These are phyloP conservation scores for Aureobasidium sp. DNA, from an alignment of 2,329 filamentous ascomycete genomes.

Conservation along the genomic window DNA sequence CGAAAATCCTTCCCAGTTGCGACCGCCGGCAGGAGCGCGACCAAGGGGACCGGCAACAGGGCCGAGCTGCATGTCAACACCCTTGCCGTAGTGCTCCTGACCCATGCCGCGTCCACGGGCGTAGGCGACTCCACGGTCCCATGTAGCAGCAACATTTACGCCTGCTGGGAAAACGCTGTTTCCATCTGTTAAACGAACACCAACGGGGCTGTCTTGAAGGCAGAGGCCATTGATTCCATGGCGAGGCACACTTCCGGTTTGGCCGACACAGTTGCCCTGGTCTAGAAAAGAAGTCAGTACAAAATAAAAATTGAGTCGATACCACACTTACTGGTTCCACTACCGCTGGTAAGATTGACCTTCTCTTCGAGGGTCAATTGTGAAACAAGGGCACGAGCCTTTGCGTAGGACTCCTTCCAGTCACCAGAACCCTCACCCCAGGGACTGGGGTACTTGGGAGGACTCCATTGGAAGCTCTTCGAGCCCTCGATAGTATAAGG, in stretches of 20 bases:
- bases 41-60: slow-evolving; percentile 38
- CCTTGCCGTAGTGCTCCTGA: slow-evolving; percentile 26
- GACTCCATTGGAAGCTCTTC: slow-evolving; percentile 20
- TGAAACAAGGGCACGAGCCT: slow-evolving; percentile 25
- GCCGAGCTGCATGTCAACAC: slow-evolving; percentile 36
- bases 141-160: slow-evolving; percentile 28
- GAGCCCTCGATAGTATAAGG: slow-evolving; percentile 21
- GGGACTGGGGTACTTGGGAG: slow-evolving; percentile 22
- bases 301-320: not conserved
- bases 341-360: slow-evolving; percentile 27
- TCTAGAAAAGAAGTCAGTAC: not conserved
- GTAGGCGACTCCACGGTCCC: slow-evolving; percentile 37
- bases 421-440: slow-evolving; percentile 21
- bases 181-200: slow-evolving; percentile 20
- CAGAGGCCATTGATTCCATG: slow-evolving; percentile 31
- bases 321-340: slow-evolving; percentile 11
- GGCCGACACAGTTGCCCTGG: slow-evolving; percentile 25
- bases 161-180: slow-evolving; percentile 29
- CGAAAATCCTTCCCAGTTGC: slow-evolving; percentile 36
- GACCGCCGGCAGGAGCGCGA: slow-evolving; percentile 32
- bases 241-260: slow-evolving; percentile 27
- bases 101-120: slow-evolving; percentile 30
- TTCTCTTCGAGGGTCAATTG: slow-evolving; percentile 30
- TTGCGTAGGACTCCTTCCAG: slow-evolving; percentile 26
- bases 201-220: slow-evolving; percentile 30